Base-by-base conservation (phyloP, 768 basidiomycete species). In the Auriscalpium vulgare region DNA sequence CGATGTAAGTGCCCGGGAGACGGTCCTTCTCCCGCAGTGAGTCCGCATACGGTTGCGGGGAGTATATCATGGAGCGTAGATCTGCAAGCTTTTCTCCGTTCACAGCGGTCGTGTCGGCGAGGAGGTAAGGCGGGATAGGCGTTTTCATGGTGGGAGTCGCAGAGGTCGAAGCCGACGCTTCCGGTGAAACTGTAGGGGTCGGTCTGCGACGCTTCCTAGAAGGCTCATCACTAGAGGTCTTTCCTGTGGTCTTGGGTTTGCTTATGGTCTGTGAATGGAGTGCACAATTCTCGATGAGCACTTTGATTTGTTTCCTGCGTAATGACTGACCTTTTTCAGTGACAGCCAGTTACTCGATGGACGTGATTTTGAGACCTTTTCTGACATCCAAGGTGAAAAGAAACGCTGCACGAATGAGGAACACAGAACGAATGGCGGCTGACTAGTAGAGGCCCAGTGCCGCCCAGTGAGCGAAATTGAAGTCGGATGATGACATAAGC, bases 1-100 rank as follows among this genome's bases (percentile, higher is more conserved):
- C 84, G 45, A 97, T 72, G 59, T 88, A 88, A 65, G 80, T 85
- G 49, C 87, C 87, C 4, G 82, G 81, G 16, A 47, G 54, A 19
- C 54, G 56, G 34, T 62, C 56, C 44, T 55, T 61, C 21, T 23
- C n/a, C n/a, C 54, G 56, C 8, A 62, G 44, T 37, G 38, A 21
- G 17, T 52, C 55, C 19, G 53, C 17, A 47, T 46, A 53, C n/a
- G 59, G 59, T 11, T 19, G 51, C 48, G 85, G 84, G 3, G 51
- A 34, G 53, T 43, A n/a, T 19, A 53, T 47, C 11, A 53, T 17
- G 49, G 49, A 21, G 51, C 57, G 53, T 54, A 60, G 62, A 4
- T 37, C 37, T 21, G 46, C n/a, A 3, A 53, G 44, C 1, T 29
- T 56, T 37, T 60, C 50, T 19, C 35, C 19, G 47, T 54, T 47